A percentile compares a stretch with the other conserved stretches of the same genome.
These are phyloP conservation scores for Hypoxylon cercidicola DNA, from an alignment of 495 filamentous ascomycete species.

Conservation along the genomic window DNA sequence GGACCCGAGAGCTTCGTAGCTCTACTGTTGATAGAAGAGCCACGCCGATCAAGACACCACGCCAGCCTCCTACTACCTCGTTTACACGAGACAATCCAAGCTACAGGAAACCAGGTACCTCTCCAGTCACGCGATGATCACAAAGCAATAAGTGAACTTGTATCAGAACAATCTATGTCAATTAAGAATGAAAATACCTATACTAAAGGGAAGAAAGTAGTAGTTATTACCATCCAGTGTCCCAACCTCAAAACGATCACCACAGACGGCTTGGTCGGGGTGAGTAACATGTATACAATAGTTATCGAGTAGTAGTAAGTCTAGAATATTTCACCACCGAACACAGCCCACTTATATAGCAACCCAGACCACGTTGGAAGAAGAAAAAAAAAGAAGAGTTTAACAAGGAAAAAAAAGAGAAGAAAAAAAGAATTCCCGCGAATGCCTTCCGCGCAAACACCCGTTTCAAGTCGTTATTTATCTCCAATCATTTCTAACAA, in stretches of 20 bases:
- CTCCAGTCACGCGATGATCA: background rate
- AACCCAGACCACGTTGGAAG: constrained; percentile 14
- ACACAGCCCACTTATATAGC: constrained; percentile 13
- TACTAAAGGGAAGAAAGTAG: constrained; percentile 24
- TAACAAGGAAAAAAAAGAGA: background rate
- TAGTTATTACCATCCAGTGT: constrained; percentile 25
- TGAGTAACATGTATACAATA: constrained; percentile 33
- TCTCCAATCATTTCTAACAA: background rate
- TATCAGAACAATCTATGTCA: constrained; percentile 27
- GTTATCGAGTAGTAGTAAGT: constrained; percentile 3
- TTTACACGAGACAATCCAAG: background rate
- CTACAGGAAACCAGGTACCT: background rate
- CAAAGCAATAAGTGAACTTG: background rate
- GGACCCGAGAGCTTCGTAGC: constrained; percentile 38
- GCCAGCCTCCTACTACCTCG: background rate
- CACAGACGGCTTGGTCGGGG: constrained; percentile 8
- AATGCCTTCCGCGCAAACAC: background rate
- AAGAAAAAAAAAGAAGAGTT: background rate
- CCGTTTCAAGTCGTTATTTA: constrained; percentile 1
- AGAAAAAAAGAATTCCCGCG: background rate
- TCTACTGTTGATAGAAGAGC: constrained; percentile 3
- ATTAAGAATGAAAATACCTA: constrained; percentile 36
- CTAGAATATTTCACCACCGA: constrained; percentile 8
- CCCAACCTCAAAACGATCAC: constrained; percentile 1
- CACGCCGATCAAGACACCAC: background rate